phyloP scores from a whole-genome alignment of 176 grass and related monocot species.

The Otatea glauca region DNA sequence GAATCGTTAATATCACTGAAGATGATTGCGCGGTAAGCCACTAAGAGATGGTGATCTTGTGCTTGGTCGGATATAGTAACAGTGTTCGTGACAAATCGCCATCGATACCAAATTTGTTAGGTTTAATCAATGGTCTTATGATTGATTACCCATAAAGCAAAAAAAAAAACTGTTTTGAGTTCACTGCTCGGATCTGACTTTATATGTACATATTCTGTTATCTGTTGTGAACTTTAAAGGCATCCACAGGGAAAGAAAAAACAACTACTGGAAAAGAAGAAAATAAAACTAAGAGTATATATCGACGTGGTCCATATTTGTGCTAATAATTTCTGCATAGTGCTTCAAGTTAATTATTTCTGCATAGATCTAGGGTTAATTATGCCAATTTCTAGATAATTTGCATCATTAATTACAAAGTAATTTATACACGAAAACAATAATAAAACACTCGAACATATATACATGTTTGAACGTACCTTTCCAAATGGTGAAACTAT shows the following conservation, averaged over 20 bases:
- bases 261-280: background rate
- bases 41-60: background rate
- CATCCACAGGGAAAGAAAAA: background rate
- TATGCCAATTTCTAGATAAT: background rate
- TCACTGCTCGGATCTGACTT: background rate
- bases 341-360: no score
- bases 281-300: background rate
- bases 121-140: background rate
- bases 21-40: background rate
- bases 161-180: background rate
- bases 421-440: background rate
- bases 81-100: background rate
- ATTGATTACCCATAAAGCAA: slow-evolving; percentile 27
- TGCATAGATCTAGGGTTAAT: no score
- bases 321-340: no score
- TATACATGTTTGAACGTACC: slow-evolving; percentile 36
- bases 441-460: background rate
- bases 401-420: background rate
- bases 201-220: background rate
- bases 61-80: slow-evolving; percentile 2
- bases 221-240: background rate
- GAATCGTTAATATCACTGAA: background rate
- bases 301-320: no score
- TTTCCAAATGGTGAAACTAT: slow-evolving; percentile 95
- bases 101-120: background rate